A percentile compares a stretch with the other conserved stretches of the same genome.
phyloP scores from a whole-genome alignment of 2,329 filamentous ascomycete genomes.

The Nothophoma quercina region DNA sequence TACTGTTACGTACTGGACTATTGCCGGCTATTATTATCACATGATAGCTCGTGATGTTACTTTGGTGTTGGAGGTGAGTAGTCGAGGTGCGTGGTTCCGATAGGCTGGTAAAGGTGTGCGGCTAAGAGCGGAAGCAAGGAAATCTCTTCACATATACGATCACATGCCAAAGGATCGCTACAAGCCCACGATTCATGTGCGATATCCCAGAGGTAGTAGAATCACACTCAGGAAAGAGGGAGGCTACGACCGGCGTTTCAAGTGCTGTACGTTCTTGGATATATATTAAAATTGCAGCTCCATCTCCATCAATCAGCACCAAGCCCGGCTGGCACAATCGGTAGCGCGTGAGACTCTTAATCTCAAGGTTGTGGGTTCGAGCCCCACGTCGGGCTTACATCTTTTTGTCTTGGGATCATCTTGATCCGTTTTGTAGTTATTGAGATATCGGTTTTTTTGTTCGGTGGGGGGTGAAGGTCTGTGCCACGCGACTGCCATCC shows the following conservation, averaged over 20 bases:
- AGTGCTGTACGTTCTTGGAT: too few species aligned
- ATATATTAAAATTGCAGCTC: too few species aligned
- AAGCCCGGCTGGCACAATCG: slow-evolving; percentile 22
- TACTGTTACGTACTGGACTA: background rate
- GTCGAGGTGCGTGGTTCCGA: background rate
- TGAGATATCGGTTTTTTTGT: background rate
- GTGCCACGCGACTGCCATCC: background rate
- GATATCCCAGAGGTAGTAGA: too few species aligned
- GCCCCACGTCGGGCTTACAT: slow-evolving; percentile 15
- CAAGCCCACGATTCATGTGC: background rate
- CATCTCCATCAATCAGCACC: too few species aligned
- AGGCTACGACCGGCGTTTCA: too few species aligned
- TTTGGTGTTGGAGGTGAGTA: background rate
- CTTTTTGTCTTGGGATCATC: background rate
- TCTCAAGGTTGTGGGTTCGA: slow-evolving; percentile 22
- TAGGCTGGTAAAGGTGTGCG: background rate
- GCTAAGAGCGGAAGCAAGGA: background rate
- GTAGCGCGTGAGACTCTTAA: slow-evolving; percentile 24
- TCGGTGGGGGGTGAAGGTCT: background rate
- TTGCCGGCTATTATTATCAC: background rate
- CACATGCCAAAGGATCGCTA: too few species aligned
- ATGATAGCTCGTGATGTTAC: background rate
- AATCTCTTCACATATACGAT: too few species aligned
- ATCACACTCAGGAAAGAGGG: too few species aligned
- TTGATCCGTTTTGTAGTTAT: background rate